These are phyloP conservation scores for Vigna trinervia DNA, from an alignment of 306 rosid genomes.

Conservation along the genomic window DNA sequence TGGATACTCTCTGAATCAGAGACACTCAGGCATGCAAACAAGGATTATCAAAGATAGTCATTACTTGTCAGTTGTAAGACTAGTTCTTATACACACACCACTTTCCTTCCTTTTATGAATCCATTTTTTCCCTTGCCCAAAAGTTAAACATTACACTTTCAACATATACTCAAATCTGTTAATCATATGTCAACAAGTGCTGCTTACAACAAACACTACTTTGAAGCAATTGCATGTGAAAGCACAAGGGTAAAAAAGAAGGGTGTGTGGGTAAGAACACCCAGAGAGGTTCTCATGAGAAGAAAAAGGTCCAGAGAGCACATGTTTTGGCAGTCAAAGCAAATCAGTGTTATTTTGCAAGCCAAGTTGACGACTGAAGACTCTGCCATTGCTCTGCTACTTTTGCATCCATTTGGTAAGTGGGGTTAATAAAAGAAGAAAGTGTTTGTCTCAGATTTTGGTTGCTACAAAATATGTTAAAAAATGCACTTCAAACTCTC, in stretches of 20 bases:
- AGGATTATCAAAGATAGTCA: slow-evolving; percentile 42
- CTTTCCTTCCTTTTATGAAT: no score
- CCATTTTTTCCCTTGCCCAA: neutral
- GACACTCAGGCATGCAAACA: slow-evolving; percentile 38
- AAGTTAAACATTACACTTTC: no score
- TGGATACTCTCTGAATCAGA: slow-evolving; percentile 42
- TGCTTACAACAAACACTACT: neutral
- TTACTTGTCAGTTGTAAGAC: slow-evolving; percentile 34
- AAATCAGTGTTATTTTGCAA: slow-evolving; percentile 34
- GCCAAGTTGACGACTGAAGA: slow-evolving; percentile 25
- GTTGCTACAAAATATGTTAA: slow-evolving; percentile 10
- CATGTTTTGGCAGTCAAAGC: slow-evolving; percentile 47
- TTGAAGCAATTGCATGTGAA: slow-evolving; percentile 32
- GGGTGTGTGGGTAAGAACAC: neutral
- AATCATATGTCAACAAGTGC: no score
- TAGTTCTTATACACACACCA: neutral
- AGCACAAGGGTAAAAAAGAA: slow-evolving; percentile 8
- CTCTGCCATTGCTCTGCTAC: slow-evolving; percentile 42
- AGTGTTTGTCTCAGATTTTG: slow-evolving; percentile 7
- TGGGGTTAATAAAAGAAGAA: slow-evolving; percentile 8
- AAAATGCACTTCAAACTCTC: slow-evolving; percentile 26
- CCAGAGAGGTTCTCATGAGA: neutral
- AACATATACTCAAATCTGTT: no score
- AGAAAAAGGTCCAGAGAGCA: slow-evolving; percentile 33
- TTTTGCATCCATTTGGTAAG: slow-evolving; percentile 38